Percentiles rank a stretch among this genome's conserved stretches.
These are phyloP conservation scores for Eucalyptus decipiens DNA, from an alignment of 345 rosid genomes.

Conservation along the genomic window DNA sequence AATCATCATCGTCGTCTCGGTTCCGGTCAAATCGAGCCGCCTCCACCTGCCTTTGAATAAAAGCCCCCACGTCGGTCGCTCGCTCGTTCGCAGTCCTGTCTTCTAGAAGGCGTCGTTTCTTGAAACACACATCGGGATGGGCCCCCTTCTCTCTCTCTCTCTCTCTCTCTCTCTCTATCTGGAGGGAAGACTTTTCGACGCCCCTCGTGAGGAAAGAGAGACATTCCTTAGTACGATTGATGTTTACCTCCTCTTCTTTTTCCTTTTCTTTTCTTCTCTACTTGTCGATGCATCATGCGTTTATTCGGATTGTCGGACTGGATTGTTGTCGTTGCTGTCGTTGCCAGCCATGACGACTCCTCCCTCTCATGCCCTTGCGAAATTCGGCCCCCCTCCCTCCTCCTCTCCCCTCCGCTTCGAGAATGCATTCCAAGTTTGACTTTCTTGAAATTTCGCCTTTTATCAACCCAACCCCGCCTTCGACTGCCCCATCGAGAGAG, in stretches of 20 bases:
- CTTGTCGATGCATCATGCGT: not conserved
- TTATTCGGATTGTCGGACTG: not conserved
- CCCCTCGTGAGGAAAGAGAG: not conserved
- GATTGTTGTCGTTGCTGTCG: not conserved
- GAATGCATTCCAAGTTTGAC: not conserved
- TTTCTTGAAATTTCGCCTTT: not conserved
- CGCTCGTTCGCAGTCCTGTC: not conserved
- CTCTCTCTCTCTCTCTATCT: not conserved
- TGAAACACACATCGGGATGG: not conserved
- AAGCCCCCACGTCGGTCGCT: not conserved
- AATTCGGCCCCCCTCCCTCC: not conserved
- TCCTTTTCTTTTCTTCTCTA: not conserved
- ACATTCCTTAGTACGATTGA: not conserved
- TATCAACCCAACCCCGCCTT: not conserved
- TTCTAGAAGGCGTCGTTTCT: not conserved
- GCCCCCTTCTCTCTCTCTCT: not conserved
- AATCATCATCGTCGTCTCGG: not conserved
- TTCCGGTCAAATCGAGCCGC: not conserved
- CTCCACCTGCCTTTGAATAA: not conserved
- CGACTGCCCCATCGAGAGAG: not conserved
- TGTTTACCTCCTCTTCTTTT: not conserved
- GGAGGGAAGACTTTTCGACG: not conserved
- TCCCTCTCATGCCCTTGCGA: conserved; percentile 2
- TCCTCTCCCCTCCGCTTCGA: not conserved
- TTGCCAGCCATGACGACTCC: conserved; percentile 1